These are phyloP conservation scores for Barbarea vulgaris DNA, from an alignment of 345 rosid species.

Conservation along the genomic window DNA sequence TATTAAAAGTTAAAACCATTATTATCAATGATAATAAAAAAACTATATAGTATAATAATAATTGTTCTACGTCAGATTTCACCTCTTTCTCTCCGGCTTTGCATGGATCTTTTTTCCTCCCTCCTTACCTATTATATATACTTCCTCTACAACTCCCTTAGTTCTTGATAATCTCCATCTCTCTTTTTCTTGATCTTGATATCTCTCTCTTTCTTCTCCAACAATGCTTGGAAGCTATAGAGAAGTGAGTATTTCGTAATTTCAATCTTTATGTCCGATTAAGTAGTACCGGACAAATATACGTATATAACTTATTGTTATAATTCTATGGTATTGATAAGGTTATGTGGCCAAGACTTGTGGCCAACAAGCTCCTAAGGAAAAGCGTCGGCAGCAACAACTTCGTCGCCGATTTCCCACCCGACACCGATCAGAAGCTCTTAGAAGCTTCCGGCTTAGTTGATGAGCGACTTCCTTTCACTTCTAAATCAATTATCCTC, in stretches of 20 bases:
- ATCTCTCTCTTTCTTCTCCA: slow-evolving; percentile 6
- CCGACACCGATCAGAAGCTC: slow-evolving; percentile 36
- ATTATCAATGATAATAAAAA: background rate
- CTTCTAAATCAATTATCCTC: slow-evolving; percentile 37
- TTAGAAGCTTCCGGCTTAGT: slow-evolving; percentile 39
- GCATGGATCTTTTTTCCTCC: slow-evolving; percentile 54
- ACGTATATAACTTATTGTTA: background rate
- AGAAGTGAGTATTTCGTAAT: slow-evolving; percentile 43
- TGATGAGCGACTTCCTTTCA: slow-evolving; percentile 34
- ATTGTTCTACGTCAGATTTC: slow-evolving; percentile 48
- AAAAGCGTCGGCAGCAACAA: slow-evolving; percentile 68
- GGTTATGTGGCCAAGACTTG: slow-evolving; percentile 84
- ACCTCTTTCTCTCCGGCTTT: slow-evolving; percentile 49
- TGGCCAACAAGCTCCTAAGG: slow-evolving; percentile 67
- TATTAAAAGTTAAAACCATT: slow-evolving; percentile 13
- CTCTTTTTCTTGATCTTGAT: background rate
- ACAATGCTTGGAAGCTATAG: slow-evolving; percentile 47
- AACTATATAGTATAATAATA: slow-evolving; percentile 20
- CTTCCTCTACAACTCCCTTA: slow-evolving; percentile 10
- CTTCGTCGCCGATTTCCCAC: slow-evolving; percentile 77
- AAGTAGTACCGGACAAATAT: background rate
- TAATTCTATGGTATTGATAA: slow-evolving; percentile 18
- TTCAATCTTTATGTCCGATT: background rate
- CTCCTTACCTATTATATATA: slow-evolving; percentile 38
- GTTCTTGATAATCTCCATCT: slow-evolving; percentile 1